Conservation (phyloP, 148 eudicot species). For the Camellia lanceoleosa region DNA sequence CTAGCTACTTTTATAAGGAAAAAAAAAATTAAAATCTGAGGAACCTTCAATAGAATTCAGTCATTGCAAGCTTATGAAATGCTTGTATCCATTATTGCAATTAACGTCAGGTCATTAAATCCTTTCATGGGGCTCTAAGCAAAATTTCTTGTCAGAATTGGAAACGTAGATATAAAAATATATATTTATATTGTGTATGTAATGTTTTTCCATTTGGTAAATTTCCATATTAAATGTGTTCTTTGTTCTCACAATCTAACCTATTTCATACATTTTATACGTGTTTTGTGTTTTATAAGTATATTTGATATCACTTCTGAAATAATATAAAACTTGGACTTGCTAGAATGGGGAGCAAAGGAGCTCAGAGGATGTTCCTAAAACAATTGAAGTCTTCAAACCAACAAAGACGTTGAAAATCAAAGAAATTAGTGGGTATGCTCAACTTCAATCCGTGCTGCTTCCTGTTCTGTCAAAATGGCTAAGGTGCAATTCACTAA, state of each 20-base stretch:
- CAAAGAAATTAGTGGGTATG: slow-evolving; percentile 55
- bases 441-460: slow-evolving; percentile 59
- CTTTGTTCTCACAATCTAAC: too few relatives aligned
- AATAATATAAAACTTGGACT: slow-evolving; percentile 1
- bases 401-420: slow-evolving; percentile 59
- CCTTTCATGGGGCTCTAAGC: neutral
- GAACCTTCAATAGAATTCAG: slow-evolving; percentile 51
- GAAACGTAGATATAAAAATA: too few relatives aligned
- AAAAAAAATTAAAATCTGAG: slow-evolving; percentile 64
- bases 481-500: neutral
- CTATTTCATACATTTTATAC: neutral
- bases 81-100: slow-evolving; percentile 40
- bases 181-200: too few relatives aligned
- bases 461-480: slow-evolving; percentile 31
- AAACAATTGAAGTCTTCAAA: slow-evolving; percentile 45
- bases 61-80: slow-evolving; percentile 46
- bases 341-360: slow-evolving; percentile 52
- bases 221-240: too few relatives aligned
- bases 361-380: slow-evolving; percentile 38
- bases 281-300: too few relatives aligned
- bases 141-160: neutral
- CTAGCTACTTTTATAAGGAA: slow-evolving; percentile 57
- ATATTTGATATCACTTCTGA: neutral
- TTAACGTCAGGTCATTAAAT: slow-evolving; percentile 32
- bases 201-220: too few relatives aligned